Base-by-base conservation (phyloP, 1,284 basidiomycete species). In the Ganoderma sp. region DNA sequence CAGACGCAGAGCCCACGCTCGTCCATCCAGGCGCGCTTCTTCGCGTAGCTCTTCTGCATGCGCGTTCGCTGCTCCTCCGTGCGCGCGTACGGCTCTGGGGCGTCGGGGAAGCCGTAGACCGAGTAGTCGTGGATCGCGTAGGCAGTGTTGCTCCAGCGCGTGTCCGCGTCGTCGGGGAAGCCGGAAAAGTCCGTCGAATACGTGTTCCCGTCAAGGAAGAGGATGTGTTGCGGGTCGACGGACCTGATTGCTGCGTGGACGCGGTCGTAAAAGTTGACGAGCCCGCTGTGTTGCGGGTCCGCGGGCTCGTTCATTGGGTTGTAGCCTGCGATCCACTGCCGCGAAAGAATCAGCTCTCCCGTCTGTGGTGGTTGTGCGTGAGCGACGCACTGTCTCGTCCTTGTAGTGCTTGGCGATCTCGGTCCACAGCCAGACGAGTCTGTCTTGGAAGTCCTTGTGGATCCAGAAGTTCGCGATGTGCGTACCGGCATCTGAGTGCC, bases 51-150 rank as follows among this genome's bases (percentile, higher is more conserved):
- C 65, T 83, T 80, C 69, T 77, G 77, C 72, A 93, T 76, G 54
- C 86, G 75, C 39, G 76, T 79, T 66, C 82, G 82, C 77, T 93
- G 90, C 57, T 83, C 84, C 0, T 84, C 81, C 10, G 78, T 86
- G 42, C 86, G 79, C 17, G 78, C 79, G 73, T 91, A 92, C 22
- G 78, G 76, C 76, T 90, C 89, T 1, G 87, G 87, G 6, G 87
- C 81, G 57, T 82, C 83, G 0, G 91, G 91, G 77, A 94, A 94
- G 2, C 92, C 93, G 75, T 84, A 92, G 4, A 85, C 71, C 3
- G 84, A 84, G 76, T 92, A 93, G 78, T 93, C 93, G 75, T 94
- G 92, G 70, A 93, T 91, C 17, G 91, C 84, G 77, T 91, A 94
- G 9, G 90, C 90, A 6, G 85, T 85, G 73, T 93, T 93, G 25